Conservation (phyloP, 73 alveolate species). For the Symbiodinium pilosum region DNA sequence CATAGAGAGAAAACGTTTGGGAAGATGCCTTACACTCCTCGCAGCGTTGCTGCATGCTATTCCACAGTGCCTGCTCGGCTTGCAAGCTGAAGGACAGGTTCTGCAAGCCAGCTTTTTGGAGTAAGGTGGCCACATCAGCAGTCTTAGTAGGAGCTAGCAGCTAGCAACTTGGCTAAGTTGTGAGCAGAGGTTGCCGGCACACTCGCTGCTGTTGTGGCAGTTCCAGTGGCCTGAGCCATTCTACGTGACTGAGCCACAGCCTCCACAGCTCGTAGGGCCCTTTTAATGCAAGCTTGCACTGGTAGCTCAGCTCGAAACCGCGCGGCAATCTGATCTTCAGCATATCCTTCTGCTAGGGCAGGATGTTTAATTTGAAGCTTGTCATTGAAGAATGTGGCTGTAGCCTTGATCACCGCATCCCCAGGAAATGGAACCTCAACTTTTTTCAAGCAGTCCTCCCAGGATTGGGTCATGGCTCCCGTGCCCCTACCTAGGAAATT, state of each 20-base stretch:
- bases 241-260: conserved; percentile 19
- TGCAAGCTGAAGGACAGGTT: background rate
- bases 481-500: background rate
- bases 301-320: conserved; percentile 13
- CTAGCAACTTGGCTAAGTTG: conserved; percentile 23
- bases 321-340: background rate
- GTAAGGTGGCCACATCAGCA: conserved; percentile 32
- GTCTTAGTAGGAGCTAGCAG: background rate
- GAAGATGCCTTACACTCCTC: conserved; percentile 25
- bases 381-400: conserved; percentile 22
- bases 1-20: background rate
- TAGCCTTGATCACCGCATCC: conserved; percentile 30
- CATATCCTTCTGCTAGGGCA: conserved; percentile 14
- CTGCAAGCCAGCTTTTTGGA: conserved; percentile 1
- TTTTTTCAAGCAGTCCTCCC: background rate
- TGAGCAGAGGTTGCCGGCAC: background rate
- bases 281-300: conserved; percentile 33
- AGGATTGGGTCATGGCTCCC: background rate
- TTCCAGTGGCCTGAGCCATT: background rate
- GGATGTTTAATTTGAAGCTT: background rate
- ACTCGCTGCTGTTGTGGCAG: background rate
- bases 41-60: conserved; percentile 48
- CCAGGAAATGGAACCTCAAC: conserved; percentile 49
- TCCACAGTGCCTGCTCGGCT: conserved; percentile 57
- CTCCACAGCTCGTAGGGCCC: conserved; percentile 43